Evolutionary conservation across 2,329 filamentous ascomycete genomes (phyloP).

Genomic region (Botryotinia calthae): DNA sequence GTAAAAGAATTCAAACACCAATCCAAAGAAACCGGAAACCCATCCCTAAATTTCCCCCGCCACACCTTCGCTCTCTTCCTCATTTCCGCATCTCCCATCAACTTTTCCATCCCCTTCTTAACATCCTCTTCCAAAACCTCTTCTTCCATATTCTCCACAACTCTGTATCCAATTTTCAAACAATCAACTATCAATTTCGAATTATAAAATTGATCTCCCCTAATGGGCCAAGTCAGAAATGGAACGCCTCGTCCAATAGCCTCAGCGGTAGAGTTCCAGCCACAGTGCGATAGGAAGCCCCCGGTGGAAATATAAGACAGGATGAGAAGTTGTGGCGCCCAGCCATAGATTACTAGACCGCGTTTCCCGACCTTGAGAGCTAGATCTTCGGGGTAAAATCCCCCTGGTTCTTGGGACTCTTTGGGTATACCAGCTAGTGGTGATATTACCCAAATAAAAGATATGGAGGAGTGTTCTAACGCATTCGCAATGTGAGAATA

Average conservation of each 20-base stretch:
- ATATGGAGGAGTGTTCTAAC: not conserved
- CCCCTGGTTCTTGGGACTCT: not conserved
- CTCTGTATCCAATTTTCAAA: not conserved
- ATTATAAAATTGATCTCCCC: not conserved
- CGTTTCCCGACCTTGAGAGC: not conserved
- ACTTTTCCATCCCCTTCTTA: not conserved
- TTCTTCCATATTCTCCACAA: not conserved
- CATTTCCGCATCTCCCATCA: not conserved
- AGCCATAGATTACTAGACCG: not conserved
- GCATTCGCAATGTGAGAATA: not conserved
- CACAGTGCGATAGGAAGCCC: not conserved
- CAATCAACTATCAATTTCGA: not conserved
- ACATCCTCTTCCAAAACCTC: not conserved
- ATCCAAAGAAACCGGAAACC: not conserved
- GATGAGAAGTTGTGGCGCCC: not conserved
- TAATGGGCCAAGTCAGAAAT: not conserved
- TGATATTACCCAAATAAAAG: not conserved
- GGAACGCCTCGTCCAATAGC: not conserved
- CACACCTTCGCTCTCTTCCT: not conserved
- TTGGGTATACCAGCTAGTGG: not conserved
- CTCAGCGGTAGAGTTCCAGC: not conserved
- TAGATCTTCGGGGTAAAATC: not conserved
- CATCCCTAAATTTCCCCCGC: not conserved
- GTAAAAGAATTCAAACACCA: not conserved
- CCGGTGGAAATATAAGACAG: not conserved